Base-by-base conservation (phyloP, 2,329 filamentous ascomycete genomes). In the Venturia oleaginea region DNA sequence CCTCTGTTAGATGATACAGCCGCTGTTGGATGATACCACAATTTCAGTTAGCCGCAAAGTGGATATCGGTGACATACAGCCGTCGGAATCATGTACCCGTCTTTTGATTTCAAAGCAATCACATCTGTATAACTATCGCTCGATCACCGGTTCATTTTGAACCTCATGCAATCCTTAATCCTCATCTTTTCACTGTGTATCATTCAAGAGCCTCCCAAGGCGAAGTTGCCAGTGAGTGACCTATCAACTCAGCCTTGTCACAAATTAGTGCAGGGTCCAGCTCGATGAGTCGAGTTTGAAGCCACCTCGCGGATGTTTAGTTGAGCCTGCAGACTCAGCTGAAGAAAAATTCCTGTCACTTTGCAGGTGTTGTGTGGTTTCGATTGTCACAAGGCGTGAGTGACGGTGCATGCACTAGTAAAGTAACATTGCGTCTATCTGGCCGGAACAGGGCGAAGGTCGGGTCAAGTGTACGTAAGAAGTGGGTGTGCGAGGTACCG, bases 161-260 rank as follows among this genome's bases (percentile, higher is more conserved):
- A n/a, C n/a, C n/a, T n/a, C n/a, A n/a, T n/a, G n/a, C n/a, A n/a
- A n/a, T n/a, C n/a, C n/a, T n/a, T n/a, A n/a, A n/a, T n/a, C n/a
- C n/a, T n/a, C n/a, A n/a, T n/a, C n/a, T n/a, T n/a, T n/a, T n/a
- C n/a, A n/a, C n/a, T n/a, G n/a, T n/a, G n/a, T n/a, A n/a, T n/a
- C n/a, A n/a, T n/a, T n/a, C n/a, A n/a, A 38, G 66, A 64, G 55
- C 61, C 42, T 24, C 60, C 42, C 32, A 61, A 43, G 43, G 63
- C 61, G 61, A 64, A 61, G 37, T 32, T 61, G 30, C 43, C 8
- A 40, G 24, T n/a, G 51, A 63, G 22, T 55, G 61, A 34, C 43
- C 42, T 34, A 37, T 40, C 40, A 40, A 22, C 40, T 43, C 40
- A 46, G 60, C 42, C 40, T 37, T 24, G 22, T 46, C 30, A 10